Evolutionary conservation across 768 basidiomycete species (phyloP).

Genomic region (Aureoboletus auriporus): DNA sequence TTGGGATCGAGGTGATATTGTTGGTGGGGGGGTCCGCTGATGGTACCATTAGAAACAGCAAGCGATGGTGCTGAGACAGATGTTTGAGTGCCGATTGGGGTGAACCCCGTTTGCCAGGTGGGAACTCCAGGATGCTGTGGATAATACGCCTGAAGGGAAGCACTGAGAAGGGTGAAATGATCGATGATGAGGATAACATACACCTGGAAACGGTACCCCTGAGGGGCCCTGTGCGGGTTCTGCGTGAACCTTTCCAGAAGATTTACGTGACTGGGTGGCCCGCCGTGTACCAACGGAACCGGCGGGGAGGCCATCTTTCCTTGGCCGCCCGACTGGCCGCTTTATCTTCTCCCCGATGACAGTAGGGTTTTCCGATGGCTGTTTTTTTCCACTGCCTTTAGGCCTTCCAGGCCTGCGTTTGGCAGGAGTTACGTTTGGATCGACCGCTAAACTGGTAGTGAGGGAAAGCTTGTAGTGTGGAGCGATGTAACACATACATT

Average conservation of each 20-base stretch:
- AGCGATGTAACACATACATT: conserved; percentile 12
- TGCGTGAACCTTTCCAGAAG: conserved; percentile 26
- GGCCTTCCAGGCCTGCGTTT: conserved; percentile 76
- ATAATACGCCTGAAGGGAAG: conserved; percentile 26
- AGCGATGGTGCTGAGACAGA: conserved; percentile 31
- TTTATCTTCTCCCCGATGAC: conserved; percentile 54
- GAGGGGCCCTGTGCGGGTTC: conserved; percentile 21
- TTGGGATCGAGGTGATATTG: conserved; percentile 45
- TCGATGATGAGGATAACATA: conserved; percentile 7
- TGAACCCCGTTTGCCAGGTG: conserved; percentile 27
- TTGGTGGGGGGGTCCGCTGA: conserved; percentile 19
- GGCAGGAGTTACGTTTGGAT: conserved; percentile 31
- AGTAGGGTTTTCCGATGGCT: conserved; percentile 35
- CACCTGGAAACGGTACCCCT: conserved; percentile 31
- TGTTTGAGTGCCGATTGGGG: conserved; percentile 21
- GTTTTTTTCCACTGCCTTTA: conserved; percentile 77
- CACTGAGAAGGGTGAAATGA: neutral
- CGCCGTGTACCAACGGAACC: conserved; percentile 55
- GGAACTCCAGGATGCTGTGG: conserved; percentile 30
- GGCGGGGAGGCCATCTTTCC: conserved; percentile 79
- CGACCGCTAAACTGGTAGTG: conserved; percentile 16
- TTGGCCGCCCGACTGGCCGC: conserved; percentile 74
- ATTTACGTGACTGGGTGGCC: conserved; percentile 39
- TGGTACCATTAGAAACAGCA: conserved; percentile 29
- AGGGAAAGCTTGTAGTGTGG: conserved; percentile 1